Percentiles rank a stretch among this genome's conserved stretches.
These are phyloP conservation scores for Rosa rugosa DNA, from an alignment of 306 rosid genomes.

Conservation along the genomic window DNA sequence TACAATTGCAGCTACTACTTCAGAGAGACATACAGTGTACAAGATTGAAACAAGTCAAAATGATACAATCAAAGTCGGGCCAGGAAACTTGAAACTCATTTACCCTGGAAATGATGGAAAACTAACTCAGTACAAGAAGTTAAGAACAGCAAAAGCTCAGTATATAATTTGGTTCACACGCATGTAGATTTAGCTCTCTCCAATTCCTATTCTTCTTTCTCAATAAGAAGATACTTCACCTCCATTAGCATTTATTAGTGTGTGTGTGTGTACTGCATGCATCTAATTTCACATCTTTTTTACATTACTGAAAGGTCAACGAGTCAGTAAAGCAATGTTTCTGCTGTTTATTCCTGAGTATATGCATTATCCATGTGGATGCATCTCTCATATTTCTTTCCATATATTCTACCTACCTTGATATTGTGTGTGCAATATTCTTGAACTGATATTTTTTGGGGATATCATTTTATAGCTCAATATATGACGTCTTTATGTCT, in stretches of 20 bases:
- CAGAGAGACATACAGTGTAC: slow-evolving; percentile 17
- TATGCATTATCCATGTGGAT: background rate
- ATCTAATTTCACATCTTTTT: no score
- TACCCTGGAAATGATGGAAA: slow-evolving; percentile 34
- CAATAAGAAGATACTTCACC: no score
- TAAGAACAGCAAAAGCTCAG: slow-evolving; percentile 14
- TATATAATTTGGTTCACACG: slow-evolving; percentile 14
- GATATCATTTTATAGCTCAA: background rate
- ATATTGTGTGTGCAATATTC: background rate
- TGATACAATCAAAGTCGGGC: slow-evolving; percentile 32
- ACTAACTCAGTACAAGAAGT: background rate
- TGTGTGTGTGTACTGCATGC: no score
- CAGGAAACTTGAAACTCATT: slow-evolving; percentile 36
- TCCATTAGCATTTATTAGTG: no score
- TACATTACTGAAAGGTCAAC: slow-evolving; percentile 23
- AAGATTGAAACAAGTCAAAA: slow-evolving; percentile 17
- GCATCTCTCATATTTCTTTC: background rate
- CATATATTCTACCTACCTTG: background rate
- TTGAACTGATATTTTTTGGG: background rate
- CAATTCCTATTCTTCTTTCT: background rate
- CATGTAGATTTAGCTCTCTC: background rate
- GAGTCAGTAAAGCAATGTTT: slow-evolving; percentile 19
- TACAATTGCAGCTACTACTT: slow-evolving; percentile 24
- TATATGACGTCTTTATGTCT: background rate
- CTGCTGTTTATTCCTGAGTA: background rate